These are phyloP conservation scores for Diaporthe sp. DNA, from an alignment of 2,329 filamentous ascomycete species.

Conservation along the genomic window DNA sequence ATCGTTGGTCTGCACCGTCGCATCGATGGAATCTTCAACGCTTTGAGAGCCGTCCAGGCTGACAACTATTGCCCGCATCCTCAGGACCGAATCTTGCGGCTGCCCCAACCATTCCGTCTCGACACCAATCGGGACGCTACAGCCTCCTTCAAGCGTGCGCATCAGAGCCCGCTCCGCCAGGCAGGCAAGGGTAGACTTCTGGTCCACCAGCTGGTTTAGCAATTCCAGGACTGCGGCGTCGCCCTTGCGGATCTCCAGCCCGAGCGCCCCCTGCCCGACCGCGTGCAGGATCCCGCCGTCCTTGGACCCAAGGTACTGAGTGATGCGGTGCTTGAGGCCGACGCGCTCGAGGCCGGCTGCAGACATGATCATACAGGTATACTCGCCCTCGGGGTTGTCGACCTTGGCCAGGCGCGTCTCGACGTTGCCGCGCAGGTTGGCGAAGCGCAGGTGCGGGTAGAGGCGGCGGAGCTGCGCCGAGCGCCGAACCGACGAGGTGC, in stretches of 20 bases:
- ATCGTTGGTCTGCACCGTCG: background rate
- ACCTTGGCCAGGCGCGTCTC: slow-evolving; percentile 20
- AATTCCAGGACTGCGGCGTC: background rate
- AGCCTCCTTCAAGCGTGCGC: slow-evolving; percentile 1
- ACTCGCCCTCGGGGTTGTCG: background rate
- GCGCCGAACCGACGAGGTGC: slow-evolving; percentile 12
- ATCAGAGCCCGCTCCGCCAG: background rate
- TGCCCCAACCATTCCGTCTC: background rate
- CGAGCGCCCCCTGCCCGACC: slow-evolving; percentile 3
- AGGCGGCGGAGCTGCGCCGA: slow-evolving; percentile 5
- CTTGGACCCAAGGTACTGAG: background rate
- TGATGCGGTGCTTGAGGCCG: slow-evolving; percentile 12
- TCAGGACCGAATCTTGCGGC: background rate
- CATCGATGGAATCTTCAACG: background rate
- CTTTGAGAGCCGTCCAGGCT: background rate
- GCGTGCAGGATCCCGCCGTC: slow-evolving; percentile 17
- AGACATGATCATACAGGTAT: slow-evolving; percentile 15
- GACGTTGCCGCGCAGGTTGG: slow-evolving; percentile 17
- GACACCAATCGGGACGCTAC: slow-evolving; percentile 14
- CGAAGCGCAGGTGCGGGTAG: background rate
- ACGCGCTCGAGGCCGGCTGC: slow-evolving; percentile 1
- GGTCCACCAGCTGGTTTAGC: background rate
- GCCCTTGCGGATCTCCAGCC: slow-evolving; percentile 2
- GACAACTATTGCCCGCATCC: slow-evolving; percentile 15
- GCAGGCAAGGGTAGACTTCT: slow-evolving; percentile 1